Conservation (phyloP, 306 rosid genomes). For the Clitoria ternatea region DNA sequence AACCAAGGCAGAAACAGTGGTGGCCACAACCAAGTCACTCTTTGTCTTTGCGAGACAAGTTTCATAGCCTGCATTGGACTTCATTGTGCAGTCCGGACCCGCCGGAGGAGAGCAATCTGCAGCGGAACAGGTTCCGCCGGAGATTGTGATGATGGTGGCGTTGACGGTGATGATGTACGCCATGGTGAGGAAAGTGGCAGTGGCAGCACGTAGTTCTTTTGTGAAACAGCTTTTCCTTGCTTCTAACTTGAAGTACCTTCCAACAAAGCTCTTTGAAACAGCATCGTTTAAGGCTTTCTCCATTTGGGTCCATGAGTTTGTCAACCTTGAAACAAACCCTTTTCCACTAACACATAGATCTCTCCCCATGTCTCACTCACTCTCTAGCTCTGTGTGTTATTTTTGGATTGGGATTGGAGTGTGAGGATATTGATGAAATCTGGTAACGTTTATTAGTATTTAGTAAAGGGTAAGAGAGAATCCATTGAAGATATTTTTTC, state of each 20-base stretch:
- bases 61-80: slow-evolving; percentile 63
- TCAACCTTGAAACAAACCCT: slow-evolving; percentile 14
- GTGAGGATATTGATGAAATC: neutral
- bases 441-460: neutral
- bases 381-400: neutral
- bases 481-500: slow-evolving; percentile 14
- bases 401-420: neutral
- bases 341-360: slow-evolving; percentile 40
- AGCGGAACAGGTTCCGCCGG: slow-evolving; percentile 72
- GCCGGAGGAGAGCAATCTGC: slow-evolving; percentile 58
- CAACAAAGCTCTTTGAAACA: slow-evolving; percentile 50
- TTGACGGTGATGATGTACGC: slow-evolving; percentile 92
- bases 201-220: slow-evolving; percentile 68
- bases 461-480: slow-evolving; percentile 28
- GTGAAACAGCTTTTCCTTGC: slow-evolving; percentile 66
- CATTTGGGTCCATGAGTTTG: slow-evolving; percentile 37
- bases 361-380: slow-evolving; percentile 36
- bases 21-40: slow-evolving; percentile 78
- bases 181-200: slow-evolving; percentile 92
- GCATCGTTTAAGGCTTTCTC: slow-evolving; percentile 51
- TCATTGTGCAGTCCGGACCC: slow-evolving; percentile 40
- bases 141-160: slow-evolving; percentile 71
- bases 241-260: slow-evolving; percentile 70
- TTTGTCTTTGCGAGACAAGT: slow-evolving; percentile 58
- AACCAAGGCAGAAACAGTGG: slow-evolving; percentile 64